Percentiles rank a stretch among this genome's conserved stretches.
phyloP scores from a whole-genome alignment of 2,329 filamentous ascomycete genomes.

The Botrytis hyacinthi region DNA sequence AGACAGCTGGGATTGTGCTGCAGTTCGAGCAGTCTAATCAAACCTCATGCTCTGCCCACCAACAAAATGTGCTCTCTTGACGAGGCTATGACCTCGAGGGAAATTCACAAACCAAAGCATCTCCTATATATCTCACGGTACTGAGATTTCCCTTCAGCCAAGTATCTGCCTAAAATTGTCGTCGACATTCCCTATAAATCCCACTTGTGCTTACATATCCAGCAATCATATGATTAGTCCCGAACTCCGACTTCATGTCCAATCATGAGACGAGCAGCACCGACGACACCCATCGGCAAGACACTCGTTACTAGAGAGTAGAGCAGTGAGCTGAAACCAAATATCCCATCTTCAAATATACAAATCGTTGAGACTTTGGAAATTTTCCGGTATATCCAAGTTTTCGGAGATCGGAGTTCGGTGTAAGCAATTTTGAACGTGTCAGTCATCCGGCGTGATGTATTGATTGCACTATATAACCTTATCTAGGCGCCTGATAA shows the following conservation, averaged over 20 bases:
- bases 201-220: neutral
- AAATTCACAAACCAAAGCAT: accelerated
- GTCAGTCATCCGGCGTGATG: neutral
- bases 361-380: accelerated
- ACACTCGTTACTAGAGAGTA: neutral
- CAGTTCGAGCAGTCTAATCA: neutral
- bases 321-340: neutral
- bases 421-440: neutral
- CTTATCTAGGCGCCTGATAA: neutral
- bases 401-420: neutral
- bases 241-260: neutral
- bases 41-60: neutral
- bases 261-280: neutral
- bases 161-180: neutral
- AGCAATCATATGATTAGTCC: neutral
- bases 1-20: neutral
- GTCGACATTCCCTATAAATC: neutral
- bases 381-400: neutral
- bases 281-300: neutral
- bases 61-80: neutral
- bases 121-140: neutral
- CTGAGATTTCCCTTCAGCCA: neutral
- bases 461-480: neutral
- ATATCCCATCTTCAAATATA: neutral
- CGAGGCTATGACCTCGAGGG: neutral